These are phyloP conservation scores for Takashimella tepidaria DNA, from an alignment of 1,284 basidiomycete species.

Conservation along the genomic window DNA sequence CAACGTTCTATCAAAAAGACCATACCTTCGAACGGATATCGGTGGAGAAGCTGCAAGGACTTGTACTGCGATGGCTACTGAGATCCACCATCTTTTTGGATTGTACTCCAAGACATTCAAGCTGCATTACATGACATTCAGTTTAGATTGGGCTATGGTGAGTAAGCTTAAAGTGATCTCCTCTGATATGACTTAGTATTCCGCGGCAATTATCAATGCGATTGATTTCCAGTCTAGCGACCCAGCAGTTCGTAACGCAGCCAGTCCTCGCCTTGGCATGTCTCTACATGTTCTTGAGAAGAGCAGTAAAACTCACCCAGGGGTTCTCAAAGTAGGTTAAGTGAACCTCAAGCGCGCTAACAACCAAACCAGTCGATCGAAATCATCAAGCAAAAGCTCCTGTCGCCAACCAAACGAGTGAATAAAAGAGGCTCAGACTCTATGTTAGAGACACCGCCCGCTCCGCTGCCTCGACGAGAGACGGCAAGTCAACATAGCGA, in stretches of 20 bases:
- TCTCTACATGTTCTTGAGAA: constrained; percentile 12
- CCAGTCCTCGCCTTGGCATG: constrained; percentile 9
- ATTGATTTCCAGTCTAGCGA: constrained; percentile 11
- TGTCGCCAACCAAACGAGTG: not conserved
- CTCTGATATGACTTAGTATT: constrained; percentile 9
- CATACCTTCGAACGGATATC: constrained; percentile 1
- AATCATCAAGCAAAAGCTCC: constrained; percentile 13
- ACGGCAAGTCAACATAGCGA: not conserved
- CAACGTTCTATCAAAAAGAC: constrained; percentile 2
- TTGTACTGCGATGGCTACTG: constrained; percentile 11
- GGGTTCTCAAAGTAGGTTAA: not conserved
- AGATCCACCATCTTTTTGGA: constrained; percentile 12
- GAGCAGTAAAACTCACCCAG: constrained; percentile 3
- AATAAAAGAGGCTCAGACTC: not conserved
- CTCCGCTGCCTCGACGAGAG: too few relatives aligned
- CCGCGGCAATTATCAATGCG: constrained; percentile 15
- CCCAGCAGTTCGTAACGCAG: not conserved
- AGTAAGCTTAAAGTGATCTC: not conserved
- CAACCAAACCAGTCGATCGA: constrained; percentile 10
- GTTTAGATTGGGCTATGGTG: constrained; percentile 11
- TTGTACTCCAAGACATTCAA: constrained; percentile 13
- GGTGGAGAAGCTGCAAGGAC: constrained; percentile 1
- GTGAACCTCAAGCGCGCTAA: not conserved
- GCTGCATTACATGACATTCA: constrained; percentile 15
- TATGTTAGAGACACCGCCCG: not conserved